A percentile compares a stretch with the other conserved stretches of the same genome.
phyloP scores from a whole-genome alignment of 2,329 filamentous ascomycete genomes.

The Hymenoscyphus occultus region DNA sequence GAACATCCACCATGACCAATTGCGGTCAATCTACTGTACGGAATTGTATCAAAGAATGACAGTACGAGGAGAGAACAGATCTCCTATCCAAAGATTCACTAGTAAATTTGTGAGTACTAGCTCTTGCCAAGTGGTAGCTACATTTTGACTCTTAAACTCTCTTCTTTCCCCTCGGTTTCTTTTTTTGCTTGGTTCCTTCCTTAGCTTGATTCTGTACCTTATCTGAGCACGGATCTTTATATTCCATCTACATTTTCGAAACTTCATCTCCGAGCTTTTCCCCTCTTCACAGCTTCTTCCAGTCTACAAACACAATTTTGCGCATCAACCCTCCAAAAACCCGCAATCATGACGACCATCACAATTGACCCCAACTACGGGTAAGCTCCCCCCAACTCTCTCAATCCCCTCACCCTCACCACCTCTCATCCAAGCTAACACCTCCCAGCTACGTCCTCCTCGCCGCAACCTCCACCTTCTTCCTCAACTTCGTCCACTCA shows the following conservation, averaged over 20 bases:
- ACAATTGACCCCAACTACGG: constrained; percentile 32
- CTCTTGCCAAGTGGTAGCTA: background rate
- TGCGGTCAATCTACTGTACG: background rate
- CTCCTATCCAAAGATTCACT: background rate
- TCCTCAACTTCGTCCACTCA: constrained; percentile 2
- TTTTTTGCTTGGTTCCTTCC: no score
- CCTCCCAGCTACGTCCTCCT: constrained; percentile 27
- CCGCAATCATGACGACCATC: constrained; percentile 29
- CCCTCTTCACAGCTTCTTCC: background rate
- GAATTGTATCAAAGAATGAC: background rate
- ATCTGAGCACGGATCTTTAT: no score
- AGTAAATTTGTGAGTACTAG: no score
- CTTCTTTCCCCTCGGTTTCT: background rate
- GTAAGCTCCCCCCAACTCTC: constrained; percentile 51
- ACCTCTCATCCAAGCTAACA: constrained; percentile 39
- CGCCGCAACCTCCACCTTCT: constrained; percentile 5
- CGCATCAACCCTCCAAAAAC: background rate
- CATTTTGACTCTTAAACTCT: background rate
- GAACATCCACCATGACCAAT: background rate
- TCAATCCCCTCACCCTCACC: constrained; percentile 55
- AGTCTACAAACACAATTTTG: background rate
- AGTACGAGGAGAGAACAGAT: background rate
- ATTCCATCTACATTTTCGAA: no score
- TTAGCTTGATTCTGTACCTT: no score
- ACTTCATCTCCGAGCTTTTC: background rate